Evolutionary conservation across 371 early-diverging fungal genomes (phyloP).

Genomic region (Mortierella sp.): DNA sequence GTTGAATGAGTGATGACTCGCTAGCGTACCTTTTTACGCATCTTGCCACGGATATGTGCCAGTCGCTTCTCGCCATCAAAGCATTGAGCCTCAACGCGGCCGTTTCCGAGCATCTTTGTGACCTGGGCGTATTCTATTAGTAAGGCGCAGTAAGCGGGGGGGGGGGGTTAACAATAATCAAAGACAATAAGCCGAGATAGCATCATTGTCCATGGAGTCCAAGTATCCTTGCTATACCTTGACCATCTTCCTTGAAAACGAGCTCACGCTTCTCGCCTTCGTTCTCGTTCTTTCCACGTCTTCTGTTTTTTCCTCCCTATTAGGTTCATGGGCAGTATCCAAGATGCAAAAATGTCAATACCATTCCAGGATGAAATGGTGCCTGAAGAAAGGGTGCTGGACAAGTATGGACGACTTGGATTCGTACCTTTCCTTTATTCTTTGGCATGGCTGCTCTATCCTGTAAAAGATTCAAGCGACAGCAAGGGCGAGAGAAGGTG

Average conservation of each 20-base stretch:
- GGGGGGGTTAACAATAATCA: no score
- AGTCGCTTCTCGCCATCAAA: slow-evolving; percentile 93
- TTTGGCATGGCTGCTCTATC: slow-evolving; percentile 74
- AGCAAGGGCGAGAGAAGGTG: slow-evolving; percentile 17
- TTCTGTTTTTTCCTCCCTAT: slow-evolving; percentile 96
- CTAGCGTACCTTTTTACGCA: slow-evolving; percentile 90
- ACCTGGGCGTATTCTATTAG: slow-evolving; percentile 94
- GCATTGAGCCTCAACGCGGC: slow-evolving; percentile 94
- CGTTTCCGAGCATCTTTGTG: slow-evolving; percentile 96
- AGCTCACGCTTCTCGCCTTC: slow-evolving; percentile 95
- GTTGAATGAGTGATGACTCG: slow-evolving; percentile 30
- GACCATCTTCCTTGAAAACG: slow-evolving; percentile 94
- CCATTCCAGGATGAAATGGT: no score
- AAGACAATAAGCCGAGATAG: neutral
- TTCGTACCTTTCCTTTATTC: slow-evolving; percentile 88
- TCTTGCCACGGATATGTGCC: slow-evolving; percentile 97
- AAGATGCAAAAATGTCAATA: no score
- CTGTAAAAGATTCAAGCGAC: slow-evolving; percentile 4
- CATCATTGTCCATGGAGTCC: neutral
- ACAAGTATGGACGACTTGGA: neutral
- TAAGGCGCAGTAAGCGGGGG: no score
- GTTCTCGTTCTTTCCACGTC: slow-evolving; percentile 97
- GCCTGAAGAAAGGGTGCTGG: neutral
- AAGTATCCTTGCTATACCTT: slow-evolving; percentile 63
- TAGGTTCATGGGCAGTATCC: neutral